Evolutionary conservation across 2,329 filamentous ascomycete genomes (phyloP), one percentile per base, ranked within the genome.

Genomic region (Calonectria fujianensis): DNA sequence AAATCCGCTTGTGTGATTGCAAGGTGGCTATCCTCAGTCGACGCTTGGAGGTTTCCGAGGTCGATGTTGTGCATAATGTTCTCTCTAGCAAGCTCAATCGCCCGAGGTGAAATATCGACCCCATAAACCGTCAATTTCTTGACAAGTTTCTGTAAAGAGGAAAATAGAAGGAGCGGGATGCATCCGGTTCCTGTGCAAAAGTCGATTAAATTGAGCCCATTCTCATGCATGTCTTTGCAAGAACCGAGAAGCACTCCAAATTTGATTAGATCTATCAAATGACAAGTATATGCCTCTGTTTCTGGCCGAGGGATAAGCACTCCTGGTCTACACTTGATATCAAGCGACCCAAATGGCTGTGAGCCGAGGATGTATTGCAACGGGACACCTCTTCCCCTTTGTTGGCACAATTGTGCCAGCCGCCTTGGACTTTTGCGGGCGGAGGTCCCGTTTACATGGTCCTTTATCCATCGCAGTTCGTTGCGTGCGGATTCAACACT

Each of bases 151-250:
- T 85, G 84, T 48, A 95, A 89, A 13, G 93, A 88, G 45, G 92
- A 88, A 75, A 94, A 91, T 9, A 98, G 88, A 4, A 95, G 90
- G 11, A 98, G 89, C 0, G 95, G 91, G 76, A 98, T 98, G 85
- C 96, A 98, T 6, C 97, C 97, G 7, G 94, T 95, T 13, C 97
- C 97, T 0, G 95, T 96, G 84, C 97, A 98, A 37, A 98, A 88
- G 84, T 99, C 97, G 11, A 98, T 84, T 51, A 98, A 87, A 16
- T 89, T 90, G 16, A 97, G 79, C 20, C 81, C 75, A 79, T 72
- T 51, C 10, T 72, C 48, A 4, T 41, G 29, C 24, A 59, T 41
- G 16, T 78, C 76, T 51, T 69, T n/a, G 9, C 51, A 48, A 24
- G 57, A 59, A n/a, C 71, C 69, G 51, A 76, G 54, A 6, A 79